These are phyloP conservation scores for Capillidium rhysosporum DNA, from an alignment of 371 early-diverging fungal genomes.

Conservation along the genomic window DNA sequence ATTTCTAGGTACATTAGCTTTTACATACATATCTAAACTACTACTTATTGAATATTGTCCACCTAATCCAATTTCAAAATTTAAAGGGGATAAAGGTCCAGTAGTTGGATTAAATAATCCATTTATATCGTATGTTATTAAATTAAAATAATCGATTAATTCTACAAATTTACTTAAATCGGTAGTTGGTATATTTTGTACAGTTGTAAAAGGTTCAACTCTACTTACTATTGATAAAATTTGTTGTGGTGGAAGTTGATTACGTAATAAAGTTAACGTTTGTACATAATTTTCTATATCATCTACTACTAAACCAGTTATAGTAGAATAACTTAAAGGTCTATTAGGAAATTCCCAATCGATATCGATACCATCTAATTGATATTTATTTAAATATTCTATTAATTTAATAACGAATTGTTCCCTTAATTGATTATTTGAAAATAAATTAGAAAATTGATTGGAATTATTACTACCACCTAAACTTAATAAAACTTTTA, in stretches of 20 bases:
- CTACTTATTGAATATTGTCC: constrained; percentile 6
- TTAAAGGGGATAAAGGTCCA: constrained; percentile 40
- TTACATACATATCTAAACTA: constrained; percentile 17
- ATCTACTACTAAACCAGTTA: constrained; percentile 14
- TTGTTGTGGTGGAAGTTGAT: constrained; percentile 8
- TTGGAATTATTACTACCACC: constrained; percentile 62
- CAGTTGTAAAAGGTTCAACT: constrained; percentile 33
- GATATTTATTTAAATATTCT: background rate
- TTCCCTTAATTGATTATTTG: constrained; percentile 15
- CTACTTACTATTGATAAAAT: constrained; percentile 48
- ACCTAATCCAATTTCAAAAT: constrained; percentile 17
- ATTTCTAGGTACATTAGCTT: background rate
- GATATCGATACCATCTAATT: constrained; percentile 17
- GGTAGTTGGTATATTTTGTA: constrained; percentile 23
- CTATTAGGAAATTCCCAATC: constrained; percentile 65
- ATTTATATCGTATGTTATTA: constrained; percentile 27
- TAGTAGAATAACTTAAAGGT: constrained; percentile 40
- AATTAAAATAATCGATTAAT: constrained; percentile 30
- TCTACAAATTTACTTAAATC: constrained; percentile 33
- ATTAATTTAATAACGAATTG: constrained; percentile 20
- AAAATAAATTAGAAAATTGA: constrained; percentile 32
- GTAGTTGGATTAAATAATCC: constrained; percentile 27
- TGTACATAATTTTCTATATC: constrained; percentile 34
- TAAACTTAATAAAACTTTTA: constrained; percentile 32
- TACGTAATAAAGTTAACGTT: constrained; percentile 16